Evolutionary conservation across 768 basidiomycete species (phyloP), one percentile per base, ranked within the genome.

Genomic region (Pleurotus ostreatus): DNA sequence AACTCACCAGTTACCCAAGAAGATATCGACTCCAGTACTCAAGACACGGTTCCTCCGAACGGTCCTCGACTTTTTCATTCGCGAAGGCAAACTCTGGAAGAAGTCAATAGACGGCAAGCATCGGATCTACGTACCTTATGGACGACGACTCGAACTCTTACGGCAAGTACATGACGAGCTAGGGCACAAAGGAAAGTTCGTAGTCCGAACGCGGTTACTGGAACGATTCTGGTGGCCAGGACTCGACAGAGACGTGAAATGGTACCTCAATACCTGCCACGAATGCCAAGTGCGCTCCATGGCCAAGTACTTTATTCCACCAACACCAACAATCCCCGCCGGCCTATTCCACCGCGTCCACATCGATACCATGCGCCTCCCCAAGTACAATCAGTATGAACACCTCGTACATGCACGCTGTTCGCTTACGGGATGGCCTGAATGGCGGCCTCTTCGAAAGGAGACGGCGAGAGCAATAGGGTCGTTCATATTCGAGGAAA

Each of bases 291-390:
- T 68, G 6, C 60, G 60, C 7, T 49, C 48, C 2, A 13, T 26
- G 22, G 57, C 56, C 34, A 57, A 57, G 0, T 61, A 70, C 5
- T 52, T 67, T 3, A 45, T 55, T 1, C 68, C 70, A 3, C 60
- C 64, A 0, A 57, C 63, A 16, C 40, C 40, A 12, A 41, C 40
- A 16, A 4, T n/a, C 12, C 16, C 6, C 47, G 72, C 0, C 76
- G 74, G 22, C 22, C 22, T 22, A 3, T 22, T 22, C 56, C 15
- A 59, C 9, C 72, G 73, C 34, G 65, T 70, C 0, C 69, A 78
- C 39, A 61, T 74, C 6, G 71, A 80, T 59, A 69, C 71, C 0
- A 78, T 80, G 74, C 61, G 66, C 47, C 69, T 80, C 62, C 75
- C 71, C 0, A 56, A 49, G 0, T 64, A 72, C 0, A 62, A 63